Evolutionary conservation across 139 green algal species (phyloP).

Genomic region (Trebouxia sp.): DNA sequence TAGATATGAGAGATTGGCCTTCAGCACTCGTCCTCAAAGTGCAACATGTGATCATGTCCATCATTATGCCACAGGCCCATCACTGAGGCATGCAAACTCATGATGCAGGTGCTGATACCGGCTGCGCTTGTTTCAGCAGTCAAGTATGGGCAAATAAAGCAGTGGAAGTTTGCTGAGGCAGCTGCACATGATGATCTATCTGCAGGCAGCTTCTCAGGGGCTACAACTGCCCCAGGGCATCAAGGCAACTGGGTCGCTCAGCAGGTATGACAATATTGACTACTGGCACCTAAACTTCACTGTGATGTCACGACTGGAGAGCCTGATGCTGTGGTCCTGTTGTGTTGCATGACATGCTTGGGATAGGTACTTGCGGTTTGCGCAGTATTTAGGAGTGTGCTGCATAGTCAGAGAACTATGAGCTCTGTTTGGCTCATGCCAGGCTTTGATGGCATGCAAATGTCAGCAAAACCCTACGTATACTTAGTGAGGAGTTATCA

Average conservation of each 20-base stretch:
- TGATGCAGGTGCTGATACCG: background rate
- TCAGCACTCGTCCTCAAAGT: background rate
- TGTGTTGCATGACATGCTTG: background rate
- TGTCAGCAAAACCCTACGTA: too few species aligned
- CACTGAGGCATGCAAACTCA: background rate
- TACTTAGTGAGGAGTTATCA: too few species aligned
- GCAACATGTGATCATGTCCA: background rate
- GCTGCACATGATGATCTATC: conserved; percentile 1
- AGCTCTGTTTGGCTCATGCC: too few species aligned
- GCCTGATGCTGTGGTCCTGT: too few species aligned
- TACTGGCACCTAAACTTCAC: too few species aligned
- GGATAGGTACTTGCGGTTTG: too few species aligned
- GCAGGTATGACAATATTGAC: too few species aligned
- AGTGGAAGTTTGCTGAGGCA: background rate
- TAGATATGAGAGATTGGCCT: background rate
- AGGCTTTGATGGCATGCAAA: too few species aligned
- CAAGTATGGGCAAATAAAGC: background rate
- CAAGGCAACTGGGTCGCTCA: conserved; percentile 16
- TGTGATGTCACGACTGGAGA: too few species aligned
- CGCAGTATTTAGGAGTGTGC: too few species aligned
- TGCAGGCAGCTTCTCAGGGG: conserved; percentile 13
- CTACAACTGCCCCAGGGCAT: background rate
- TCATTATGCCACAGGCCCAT: background rate
- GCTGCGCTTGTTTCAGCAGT: background rate
- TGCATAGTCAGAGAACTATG: too few species aligned